Evolutionary conservation across 2,329 filamentous ascomycete genomes (phyloP), one percentile per base, ranked within the genome.

Genomic region (Neonectria coccinea): DNA sequence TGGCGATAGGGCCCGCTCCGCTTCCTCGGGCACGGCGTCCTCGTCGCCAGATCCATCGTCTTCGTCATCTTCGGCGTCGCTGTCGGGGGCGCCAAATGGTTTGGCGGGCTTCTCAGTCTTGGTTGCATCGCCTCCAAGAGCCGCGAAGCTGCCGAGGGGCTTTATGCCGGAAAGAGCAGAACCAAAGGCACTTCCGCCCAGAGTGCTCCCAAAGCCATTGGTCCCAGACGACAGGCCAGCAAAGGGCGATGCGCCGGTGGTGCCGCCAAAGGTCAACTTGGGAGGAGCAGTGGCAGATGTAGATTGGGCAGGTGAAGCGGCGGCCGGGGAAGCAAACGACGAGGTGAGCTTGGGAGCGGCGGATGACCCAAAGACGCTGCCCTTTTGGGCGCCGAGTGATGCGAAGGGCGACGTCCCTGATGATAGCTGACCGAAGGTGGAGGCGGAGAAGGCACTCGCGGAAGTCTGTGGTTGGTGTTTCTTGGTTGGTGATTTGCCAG

Each of bases 11-110:
- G 74, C 75, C 36, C 78, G 84, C 41, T 86, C 85, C 5, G 80
- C 80, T 41, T 85, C 83, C 12, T 84, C 83, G 4, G 31, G 80
- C 80, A 57, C 82, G 77, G 52, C 81, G 78, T 75, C 76, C n/a
- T 76, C 80, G 3, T 83, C 81, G 20, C 74, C 78, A 2, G 78
- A 79, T 7, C 77, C 78, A 10, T 78, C 79, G 1, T 77, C 77
- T 1, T 77, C 78, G 5, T 68, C 80, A 3, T 88, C 88, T 11
- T 88, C 88, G 3, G 82, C 84, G 53, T 90, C 89, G 64, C 88
- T 91, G 42, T 89, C 89, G 1, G 92, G 88, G 12, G 92, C 91
- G 33, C 93, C 93, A 75, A 97, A 96, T 0, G 92, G 86, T 78
- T 88, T 92, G 4, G 86, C 84, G 14, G 88, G 84, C 76, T 92